These are phyloP conservation scores for Aspergillus cavernicola DNA, from an alignment of 495 filamentous ascomycete genomes.

Conservation along the genomic window DNA sequence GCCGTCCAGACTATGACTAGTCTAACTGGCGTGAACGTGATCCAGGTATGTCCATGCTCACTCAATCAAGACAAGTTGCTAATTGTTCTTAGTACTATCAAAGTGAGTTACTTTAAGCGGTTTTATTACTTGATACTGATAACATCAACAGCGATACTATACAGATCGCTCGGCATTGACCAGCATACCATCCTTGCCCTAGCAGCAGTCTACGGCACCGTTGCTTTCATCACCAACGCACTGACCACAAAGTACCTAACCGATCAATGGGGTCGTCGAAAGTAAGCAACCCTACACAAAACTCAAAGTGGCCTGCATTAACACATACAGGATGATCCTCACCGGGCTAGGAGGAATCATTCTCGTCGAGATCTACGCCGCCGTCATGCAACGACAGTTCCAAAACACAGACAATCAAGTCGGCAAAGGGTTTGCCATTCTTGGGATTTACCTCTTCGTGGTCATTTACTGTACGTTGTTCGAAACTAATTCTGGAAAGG, in stretches of 20 bases:
- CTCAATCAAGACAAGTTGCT: not conserved
- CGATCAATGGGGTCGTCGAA: constrained; percentile 59
- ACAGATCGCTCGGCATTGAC: constrained; percentile 53
- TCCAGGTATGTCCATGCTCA: constrained; percentile 34
- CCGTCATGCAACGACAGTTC: constrained; percentile 56
- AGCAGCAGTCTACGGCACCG: constrained; percentile 53
- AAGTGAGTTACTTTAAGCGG: constrained; percentile 30
- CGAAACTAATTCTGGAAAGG: not conserved
- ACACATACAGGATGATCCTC: constrained; percentile 45
- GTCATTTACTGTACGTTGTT: constrained; percentile 47
- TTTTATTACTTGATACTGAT: not conserved
- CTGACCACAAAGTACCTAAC: constrained; percentile 52
- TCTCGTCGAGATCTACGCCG: constrained; percentile 55
- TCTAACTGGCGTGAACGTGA: constrained; percentile 56
- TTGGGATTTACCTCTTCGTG: constrained; percentile 58
- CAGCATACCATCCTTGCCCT: constrained; percentile 50
- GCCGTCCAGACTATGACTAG: constrained; percentile 57
- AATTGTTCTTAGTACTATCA: constrained; percentile 44
- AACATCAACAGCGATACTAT: constrained; percentile 39
- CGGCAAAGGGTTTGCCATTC: constrained; percentile 58
- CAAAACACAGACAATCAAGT: constrained; percentile 51
- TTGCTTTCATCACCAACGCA: constrained; percentile 50
- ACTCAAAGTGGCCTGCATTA: not conserved
- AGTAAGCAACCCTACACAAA: constrained; percentile 28
- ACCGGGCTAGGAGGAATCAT: constrained; percentile 48